Conservation (phyloP, 2,329 filamentous ascomycete species). For the Madurella mycetomatis region DNA sequence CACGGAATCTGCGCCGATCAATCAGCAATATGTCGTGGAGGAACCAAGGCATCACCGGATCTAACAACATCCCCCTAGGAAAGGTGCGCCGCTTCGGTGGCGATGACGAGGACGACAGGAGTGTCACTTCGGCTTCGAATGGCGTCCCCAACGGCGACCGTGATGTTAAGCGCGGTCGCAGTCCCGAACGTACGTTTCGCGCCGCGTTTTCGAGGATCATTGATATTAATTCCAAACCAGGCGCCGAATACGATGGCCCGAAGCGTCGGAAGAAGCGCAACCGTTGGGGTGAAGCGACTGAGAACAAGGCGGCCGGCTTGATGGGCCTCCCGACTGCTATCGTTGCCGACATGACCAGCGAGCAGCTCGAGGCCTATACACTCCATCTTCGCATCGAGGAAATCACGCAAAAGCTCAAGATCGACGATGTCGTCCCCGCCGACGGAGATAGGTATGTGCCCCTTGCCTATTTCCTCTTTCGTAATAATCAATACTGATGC, state of each 20-base stretch:
- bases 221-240: constrained; percentile 32
- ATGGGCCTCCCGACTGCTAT: constrained; percentile 98
- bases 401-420: constrained; percentile 97
- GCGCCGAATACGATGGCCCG: constrained; percentile 64
- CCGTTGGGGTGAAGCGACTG: constrained; percentile 92
- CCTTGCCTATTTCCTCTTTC: constrained; percentile 1
- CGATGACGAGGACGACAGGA: constrained; percentile 40
- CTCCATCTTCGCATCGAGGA: constrained; percentile 96
- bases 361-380: constrained; percentile 96
- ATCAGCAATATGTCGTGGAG: constrained; percentile 57
- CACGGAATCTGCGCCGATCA: not conserved
- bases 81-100: constrained; percentile 70
- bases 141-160: constrained; percentile 33
- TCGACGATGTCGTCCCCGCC: constrained; percentile 96
- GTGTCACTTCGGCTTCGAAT: constrained; percentile 16
- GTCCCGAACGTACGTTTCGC: constrained; percentile 69
- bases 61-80: constrained; percentile 95
- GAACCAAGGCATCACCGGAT: constrained; percentile 85
- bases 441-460: constrained; percentile 82
- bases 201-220: not conserved
- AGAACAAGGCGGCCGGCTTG: constrained; percentile 96
- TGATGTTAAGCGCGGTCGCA: constrained; percentile 81
- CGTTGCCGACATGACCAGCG: constrained; percentile 94
- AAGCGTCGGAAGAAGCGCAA: constrained; percentile 97
- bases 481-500: constrained; percentile 17